These are phyloP conservation scores for Saccharomycopsis selenospora DNA, from an alignment of 805 yeast genomes.

Conservation along the genomic window DNA sequence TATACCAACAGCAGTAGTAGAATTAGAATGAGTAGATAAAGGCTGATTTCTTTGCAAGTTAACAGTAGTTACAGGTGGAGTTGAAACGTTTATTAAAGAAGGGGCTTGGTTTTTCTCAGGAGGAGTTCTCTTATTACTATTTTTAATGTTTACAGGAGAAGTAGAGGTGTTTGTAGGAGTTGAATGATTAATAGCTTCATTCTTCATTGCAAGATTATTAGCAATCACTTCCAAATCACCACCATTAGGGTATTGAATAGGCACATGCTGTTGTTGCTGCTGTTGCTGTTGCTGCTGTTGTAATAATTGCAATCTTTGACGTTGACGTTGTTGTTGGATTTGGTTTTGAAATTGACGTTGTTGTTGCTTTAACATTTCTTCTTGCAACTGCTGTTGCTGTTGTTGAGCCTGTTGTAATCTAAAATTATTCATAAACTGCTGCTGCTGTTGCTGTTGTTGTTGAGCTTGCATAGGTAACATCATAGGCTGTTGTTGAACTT, in stretches of 20 bases:
- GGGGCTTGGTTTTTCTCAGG: neutral
- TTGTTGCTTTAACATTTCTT: conserved; percentile 1
- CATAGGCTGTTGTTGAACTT: conserved; percentile 2
- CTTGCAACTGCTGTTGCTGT: conserved; percentile 4
- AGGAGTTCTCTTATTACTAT: neutral
- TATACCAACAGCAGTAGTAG: neutral
- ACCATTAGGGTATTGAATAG: neutral
- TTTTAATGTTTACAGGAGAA: neutral
- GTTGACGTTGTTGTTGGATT: conserved; percentile 1
- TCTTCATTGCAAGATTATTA: conserved; percentile 1
- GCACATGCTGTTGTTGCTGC: neutral
- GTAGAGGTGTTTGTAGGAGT: neutral
- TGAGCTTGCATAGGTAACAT: conserved; percentile 4
- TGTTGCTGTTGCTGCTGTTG: conserved; percentile 5
- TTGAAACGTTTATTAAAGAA: conserved; percentile 13
- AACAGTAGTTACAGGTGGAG: conserved; percentile 3
- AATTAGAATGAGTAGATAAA: neutral
- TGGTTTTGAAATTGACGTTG: conserved; percentile 5
- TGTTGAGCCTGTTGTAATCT: conserved; percentile 5
- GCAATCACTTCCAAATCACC: neutral
- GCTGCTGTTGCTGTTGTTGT: neutral
- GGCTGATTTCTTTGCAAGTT: neutral
- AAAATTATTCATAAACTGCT: neutral
- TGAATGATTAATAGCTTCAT: neutral
- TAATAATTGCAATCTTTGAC: conserved; percentile 1